These are phyloP conservation scores for Fusarium scirpi DNA, from an alignment of 2,329 filamentous ascomycete genomes.

Conservation along the genomic window DNA sequence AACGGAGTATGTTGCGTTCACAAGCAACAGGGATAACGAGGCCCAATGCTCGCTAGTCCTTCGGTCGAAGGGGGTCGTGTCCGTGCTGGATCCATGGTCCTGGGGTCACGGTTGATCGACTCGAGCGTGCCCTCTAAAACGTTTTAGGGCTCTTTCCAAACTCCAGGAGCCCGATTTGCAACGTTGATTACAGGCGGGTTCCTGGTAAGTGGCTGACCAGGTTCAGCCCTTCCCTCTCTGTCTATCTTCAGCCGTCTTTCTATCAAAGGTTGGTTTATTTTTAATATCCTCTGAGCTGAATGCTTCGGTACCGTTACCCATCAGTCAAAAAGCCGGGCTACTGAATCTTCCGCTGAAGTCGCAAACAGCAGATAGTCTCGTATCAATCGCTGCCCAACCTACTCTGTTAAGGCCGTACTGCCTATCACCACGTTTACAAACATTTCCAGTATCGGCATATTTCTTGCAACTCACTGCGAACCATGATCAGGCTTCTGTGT, in stretches of 20 bases:
- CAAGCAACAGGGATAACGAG: slow-evolving; percentile 15
- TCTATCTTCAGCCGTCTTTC: neutral
- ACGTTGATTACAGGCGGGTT: slow-evolving; percentile 6
- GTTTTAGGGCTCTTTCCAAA: neutral
- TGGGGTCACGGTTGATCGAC: slow-evolving; percentile 23
- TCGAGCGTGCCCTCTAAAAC: slow-evolving; percentile 4
- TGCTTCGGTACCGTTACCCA: neutral
- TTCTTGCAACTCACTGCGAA: neutral
- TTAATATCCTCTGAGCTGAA: neutral
- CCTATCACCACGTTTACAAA: neutral
- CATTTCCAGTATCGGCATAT: neutral
- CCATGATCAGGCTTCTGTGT: neutral
- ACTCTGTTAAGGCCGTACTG: neutral
- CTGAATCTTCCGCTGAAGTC: neutral
- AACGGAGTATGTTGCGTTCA: slow-evolving; percentile 13
- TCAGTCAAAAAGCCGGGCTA: neutral
- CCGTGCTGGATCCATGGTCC: slow-evolving; percentile 10
- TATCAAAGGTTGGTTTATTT: neutral
- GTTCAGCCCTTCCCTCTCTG: slow-evolving; percentile 13
- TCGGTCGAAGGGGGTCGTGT: slow-evolving; percentile 18
- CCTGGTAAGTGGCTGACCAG: slow-evolving; percentile 8
- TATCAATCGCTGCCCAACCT: neutral
- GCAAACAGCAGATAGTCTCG: neutral
- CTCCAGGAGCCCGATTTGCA: slow-evolving; percentile 9
- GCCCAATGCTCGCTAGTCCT: neutral